Evolutionary conservation across 352 stramenopile genomes (phyloP).

Genomic region (Phytopythium montanum): DNA sequence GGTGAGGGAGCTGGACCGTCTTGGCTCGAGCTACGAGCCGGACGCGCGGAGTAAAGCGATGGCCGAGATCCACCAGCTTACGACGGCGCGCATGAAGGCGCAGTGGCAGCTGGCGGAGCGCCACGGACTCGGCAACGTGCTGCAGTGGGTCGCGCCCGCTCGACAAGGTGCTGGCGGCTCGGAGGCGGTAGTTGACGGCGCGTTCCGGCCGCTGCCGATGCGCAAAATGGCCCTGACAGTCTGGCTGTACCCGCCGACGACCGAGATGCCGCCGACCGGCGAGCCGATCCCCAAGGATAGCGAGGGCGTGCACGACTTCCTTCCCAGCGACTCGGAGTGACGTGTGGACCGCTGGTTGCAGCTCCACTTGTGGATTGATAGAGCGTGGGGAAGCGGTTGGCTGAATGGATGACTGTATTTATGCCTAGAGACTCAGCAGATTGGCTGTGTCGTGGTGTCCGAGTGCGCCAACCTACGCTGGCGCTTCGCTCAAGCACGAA

Average conservation of each 20-base stretch:
- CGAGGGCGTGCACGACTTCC: conserved; percentile 44
- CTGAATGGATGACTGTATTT: conserved; percentile 1
- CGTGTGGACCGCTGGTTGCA: background rate
- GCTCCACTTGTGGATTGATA: background rate
- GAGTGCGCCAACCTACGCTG: background rate
- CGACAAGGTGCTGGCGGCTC: background rate
- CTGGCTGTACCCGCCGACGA: conserved; percentile 72
- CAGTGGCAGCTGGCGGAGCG: conserved; percentile 65
- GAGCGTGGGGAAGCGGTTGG: background rate
- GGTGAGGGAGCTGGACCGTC: conserved; percentile 42
- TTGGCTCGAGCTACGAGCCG: conserved; percentile 30
- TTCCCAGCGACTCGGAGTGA: conserved; percentile 14
- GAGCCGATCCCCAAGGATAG: conserved; percentile 45
- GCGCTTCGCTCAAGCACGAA: conserved; percentile 4
- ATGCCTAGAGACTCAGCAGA: background rate
- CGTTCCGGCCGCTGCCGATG: conserved; percentile 50
- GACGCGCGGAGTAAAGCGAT: conserved; percentile 38
- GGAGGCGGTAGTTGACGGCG: conserved; percentile 12
- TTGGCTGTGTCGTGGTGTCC: background rate
- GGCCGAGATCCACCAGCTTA: conserved; percentile 23
- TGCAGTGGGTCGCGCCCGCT: conserved; percentile 19
- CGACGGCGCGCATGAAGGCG: conserved; percentile 33
- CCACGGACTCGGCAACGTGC: conserved; percentile 44
- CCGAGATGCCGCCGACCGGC: conserved; percentile 52
- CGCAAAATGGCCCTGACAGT: conserved; percentile 50